A percentile compares a stretch with the other conserved stretches of the same genome.
Conservation (phyloP, 352 stramenopile species). For the Phytophthora chlamydospora region DNA sequence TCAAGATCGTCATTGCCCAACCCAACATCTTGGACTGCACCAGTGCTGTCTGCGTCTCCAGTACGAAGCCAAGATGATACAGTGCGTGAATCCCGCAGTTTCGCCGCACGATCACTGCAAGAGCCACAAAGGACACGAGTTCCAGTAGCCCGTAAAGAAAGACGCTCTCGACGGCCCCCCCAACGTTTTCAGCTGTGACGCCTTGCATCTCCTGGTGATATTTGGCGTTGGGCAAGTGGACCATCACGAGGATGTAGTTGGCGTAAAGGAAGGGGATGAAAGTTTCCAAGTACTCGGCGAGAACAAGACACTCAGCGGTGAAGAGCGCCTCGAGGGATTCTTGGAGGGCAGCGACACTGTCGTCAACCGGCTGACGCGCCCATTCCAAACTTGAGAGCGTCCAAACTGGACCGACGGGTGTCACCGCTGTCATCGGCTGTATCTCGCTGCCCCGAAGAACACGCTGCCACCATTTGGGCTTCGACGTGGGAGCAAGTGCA, state of each 20-base stretch:
- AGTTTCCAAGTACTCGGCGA: constrained; percentile 35
- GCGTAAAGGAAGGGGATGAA: constrained; percentile 35
- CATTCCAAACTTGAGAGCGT: too few species aligned
- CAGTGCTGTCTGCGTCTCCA: constrained; percentile 20
- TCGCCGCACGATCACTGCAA: constrained; percentile 1
- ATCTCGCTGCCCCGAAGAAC: neutral
- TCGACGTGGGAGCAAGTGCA: neutral
- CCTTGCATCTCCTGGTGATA: constrained; percentile 29
- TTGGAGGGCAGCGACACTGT: neutral
- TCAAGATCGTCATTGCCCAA: constrained; percentile 14
- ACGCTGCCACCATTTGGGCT: neutral
- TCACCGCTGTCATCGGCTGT: neutral
- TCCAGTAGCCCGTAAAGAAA: constrained; percentile 20
- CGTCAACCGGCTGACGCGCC: too few species aligned
- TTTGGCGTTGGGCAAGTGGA: constrained; percentile 16
- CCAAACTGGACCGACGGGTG: neutral
- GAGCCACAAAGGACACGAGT: constrained; percentile 14
- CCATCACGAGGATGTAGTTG: constrained; percentile 13
- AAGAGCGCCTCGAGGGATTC: constrained; percentile 18
- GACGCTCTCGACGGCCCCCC: constrained; percentile 4
- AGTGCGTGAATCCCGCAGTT: constrained; percentile 12
- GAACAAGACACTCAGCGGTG: constrained; percentile 32
- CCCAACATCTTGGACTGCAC: constrained; percentile 20
- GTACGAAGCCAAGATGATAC: constrained; percentile 27
- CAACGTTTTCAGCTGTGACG: constrained; percentile 2